Evolutionary conservation across 208 protist species (phyloP), one percentile per base, ranked within the genome.

Genomic region (Trypanosoma vivax): DNA sequence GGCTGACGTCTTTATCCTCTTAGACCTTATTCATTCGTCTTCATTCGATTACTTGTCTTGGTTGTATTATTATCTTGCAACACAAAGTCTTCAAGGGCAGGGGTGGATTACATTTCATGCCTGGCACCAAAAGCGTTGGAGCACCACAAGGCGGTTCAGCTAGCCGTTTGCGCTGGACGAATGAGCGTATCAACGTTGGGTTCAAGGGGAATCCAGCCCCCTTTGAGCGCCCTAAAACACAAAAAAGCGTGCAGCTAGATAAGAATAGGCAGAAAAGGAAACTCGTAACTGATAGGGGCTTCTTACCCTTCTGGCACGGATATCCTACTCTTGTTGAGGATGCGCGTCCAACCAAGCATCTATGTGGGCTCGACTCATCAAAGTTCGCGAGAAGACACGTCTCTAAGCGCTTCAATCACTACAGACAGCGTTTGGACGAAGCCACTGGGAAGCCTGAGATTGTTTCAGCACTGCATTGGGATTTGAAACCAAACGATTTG

Each of bases 161-260:
- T n/a, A 67, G 70, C 7, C 79, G 78, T 69, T 58, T 94, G 29
- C 67, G 83, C 19, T 94, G 87, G 82, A 35, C 91, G 16, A 86
- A 62, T 34, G 77, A 90, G 49, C 69, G 83, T 11, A 72, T 55
- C 31, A 77, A 83, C 23, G 42, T 56, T 18, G 80, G 84, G 29
- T 94, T 83, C 60, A 88, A 83, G n/a, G 83, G 83, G 0, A 94
- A 94, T 52, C 80, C 87, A 10, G 19, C 74, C 0, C 73, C 79
- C 2, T 90, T 90, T 65, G 83, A 88, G 41, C 31, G 35, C 1
- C 39, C 56, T 21, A 89, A 89, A 51, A 89, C 77, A 6, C 70
- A 76, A 21, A 66, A 74, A 45, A 74, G 64, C 3, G 83, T 94
- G 2, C 71, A 78, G 39, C 50, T 69, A 19, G 48, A 45, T 18